Percentiles rank a stretch among this genome's conserved stretches.
Conservation (phyloP, 805 yeast genomes). For the Yarrowia osloensis region DNA sequence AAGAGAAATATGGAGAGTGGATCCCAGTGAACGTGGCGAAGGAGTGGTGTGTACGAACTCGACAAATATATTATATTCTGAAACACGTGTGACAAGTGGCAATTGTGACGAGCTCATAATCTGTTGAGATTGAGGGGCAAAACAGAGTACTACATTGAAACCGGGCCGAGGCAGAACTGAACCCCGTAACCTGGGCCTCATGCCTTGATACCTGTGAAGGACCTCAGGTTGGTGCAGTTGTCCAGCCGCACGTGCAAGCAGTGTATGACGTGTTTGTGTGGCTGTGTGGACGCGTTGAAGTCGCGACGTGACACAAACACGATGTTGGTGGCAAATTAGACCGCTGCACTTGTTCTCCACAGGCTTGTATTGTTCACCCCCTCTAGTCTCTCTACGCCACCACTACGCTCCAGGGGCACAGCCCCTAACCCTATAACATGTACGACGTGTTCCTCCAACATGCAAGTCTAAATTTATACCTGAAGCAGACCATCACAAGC, state of each 20-base stretch:
- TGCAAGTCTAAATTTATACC: slow-evolving; percentile 26
- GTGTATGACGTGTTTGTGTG: not conserved
- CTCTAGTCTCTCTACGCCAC: too few relatives aligned
- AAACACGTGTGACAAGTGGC: not conserved
- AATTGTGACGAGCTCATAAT: not conserved
- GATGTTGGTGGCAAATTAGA: too few relatives aligned
- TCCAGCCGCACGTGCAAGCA: slow-evolving; percentile 11
- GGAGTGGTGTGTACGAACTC: not conserved
- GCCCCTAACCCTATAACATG: slow-evolving; percentile 6
- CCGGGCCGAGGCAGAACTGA: too few relatives aligned
- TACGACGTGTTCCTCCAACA: slow-evolving; percentile 26
- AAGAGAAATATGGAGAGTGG: not conserved
- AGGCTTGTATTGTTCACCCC: too few relatives aligned
- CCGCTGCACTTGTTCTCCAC: too few relatives aligned
- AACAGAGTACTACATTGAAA: too few relatives aligned
- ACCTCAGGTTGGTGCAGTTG: too few relatives aligned
- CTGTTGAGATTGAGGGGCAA: not conserved
- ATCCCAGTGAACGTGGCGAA: not conserved
- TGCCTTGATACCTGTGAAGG: too few relatives aligned
- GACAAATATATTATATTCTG: not conserved
- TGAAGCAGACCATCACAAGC: not conserved
- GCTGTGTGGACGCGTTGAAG: too few relatives aligned
- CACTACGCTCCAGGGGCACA: too few relatives aligned
- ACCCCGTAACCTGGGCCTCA: too few relatives aligned
- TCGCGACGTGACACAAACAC: too few relatives aligned